A percentile compares a stretch with the other conserved stretches of the same genome.
Conservation (phyloP, 331 rosid species). For the Cydonia oblonga region DNA sequence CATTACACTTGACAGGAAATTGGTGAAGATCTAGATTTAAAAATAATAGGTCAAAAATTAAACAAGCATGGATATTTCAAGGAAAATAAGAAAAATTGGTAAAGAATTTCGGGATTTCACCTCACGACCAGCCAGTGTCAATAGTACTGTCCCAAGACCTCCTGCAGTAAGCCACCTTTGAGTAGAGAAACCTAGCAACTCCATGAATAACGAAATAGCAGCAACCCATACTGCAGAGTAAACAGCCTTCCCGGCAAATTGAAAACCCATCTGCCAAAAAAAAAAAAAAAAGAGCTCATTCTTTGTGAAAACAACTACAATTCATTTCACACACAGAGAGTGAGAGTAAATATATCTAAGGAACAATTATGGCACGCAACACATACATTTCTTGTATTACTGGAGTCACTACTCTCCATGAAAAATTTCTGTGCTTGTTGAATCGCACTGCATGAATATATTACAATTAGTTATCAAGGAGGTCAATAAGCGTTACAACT, state of each 20-base stretch:
- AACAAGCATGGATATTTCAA: neutral
- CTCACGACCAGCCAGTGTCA: slow-evolving; percentile 98
- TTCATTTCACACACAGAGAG: neutral
- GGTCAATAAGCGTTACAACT: slow-evolving; percentile 13
- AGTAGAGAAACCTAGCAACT: slow-evolving; percentile 88
- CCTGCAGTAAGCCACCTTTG: slow-evolving; percentile 97
- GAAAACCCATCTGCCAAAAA: slow-evolving; percentile 82
- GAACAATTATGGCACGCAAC: neutral
- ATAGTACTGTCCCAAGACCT: slow-evolving; percentile 94
- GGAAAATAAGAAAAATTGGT: neutral
- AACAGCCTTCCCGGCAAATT: slow-evolving; percentile 82
- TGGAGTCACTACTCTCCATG: slow-evolving; percentile 50
- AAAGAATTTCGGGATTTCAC: slow-evolving; percentile 18
- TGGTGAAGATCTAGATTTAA: slow-evolving; percentile 71
- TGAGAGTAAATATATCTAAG: neutral
- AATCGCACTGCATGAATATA: slow-evolving; percentile 53
- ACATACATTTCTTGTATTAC: slow-evolving; percentile 72
- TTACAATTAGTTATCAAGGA: slow-evolving; percentile 7
- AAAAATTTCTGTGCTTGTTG: slow-evolving; percentile 70
- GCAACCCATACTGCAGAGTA: slow-evolving; percentile 94
- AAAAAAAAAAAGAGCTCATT: neutral
- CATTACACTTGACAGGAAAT: slow-evolving; percentile 89
- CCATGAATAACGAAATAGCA: slow-evolving; percentile 83
- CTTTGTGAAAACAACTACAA: neutral
- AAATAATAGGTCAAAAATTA: slow-evolving; percentile 11